Evolutionary conservation across 768 basidiomycete species (phyloP), one percentile per base, ranked within the genome.

Genomic region (Inosperma sp.): DNA sequence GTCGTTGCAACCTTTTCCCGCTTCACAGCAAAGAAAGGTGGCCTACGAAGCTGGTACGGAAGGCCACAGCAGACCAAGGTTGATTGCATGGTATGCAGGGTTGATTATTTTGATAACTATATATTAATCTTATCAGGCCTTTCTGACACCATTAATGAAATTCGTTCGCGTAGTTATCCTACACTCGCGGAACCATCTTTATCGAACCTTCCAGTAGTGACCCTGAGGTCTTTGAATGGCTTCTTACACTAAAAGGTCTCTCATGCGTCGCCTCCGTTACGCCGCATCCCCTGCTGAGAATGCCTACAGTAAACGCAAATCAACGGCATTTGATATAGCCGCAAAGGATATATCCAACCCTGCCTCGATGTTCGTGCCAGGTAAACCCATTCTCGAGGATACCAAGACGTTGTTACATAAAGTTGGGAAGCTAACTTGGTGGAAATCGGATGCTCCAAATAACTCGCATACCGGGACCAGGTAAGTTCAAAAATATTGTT

Each of bases 131-230:
- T 2, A 8, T 44, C 2, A 19, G n/a, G n/a, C 14, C 46, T 8
- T 22, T 5, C 27, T 21, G 27, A 30, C 19, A 13, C 7, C 7
- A 8, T 25, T 40, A 21, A 33, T n/a, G n/a, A n/a, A n/a, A n/a
- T n/a, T n/a, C n/a, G n/a, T n/a, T n/a, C n/a, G n/a, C n/a, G n/a
- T n/a, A 61, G 63, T 45, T 60, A 3, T 54, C 49, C 12, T 66
- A 65, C 49, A 59, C 64, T 5, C 52, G 59, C n/a, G 61, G 61
- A 3, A 57, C 58, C 12, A 49, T 60, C 16, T 56, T 58, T 40
- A 21, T 64, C 13, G 49, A 49, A 9, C 44, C 61, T n/a, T 35
- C 33, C n/a, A 56, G 61, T 31, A 26, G 48, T 9, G 55, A 65
- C 49, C n/a, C 46, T 10, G 56, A 62, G 17, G 56, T 55, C 13